These are phyloP conservation scores for Triglochin maritima DNA, from an alignment of 106 monocot species.

Conservation along the genomic window DNA sequence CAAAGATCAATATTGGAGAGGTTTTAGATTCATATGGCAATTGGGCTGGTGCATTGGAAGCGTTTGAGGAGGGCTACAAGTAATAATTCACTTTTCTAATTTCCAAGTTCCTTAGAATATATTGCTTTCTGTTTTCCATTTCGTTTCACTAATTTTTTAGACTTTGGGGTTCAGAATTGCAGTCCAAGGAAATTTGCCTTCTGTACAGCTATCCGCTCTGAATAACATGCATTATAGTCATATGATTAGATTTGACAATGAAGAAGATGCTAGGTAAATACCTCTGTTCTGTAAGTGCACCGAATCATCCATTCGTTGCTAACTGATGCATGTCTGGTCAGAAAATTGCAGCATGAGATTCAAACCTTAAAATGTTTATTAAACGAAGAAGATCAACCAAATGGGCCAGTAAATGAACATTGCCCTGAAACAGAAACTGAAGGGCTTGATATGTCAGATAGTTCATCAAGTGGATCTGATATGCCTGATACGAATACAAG, in stretches of 20 bases:
- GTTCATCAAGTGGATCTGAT: conserved; percentile 8
- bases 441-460: conserved; percentile 36
- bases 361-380: conserved; percentile 39
- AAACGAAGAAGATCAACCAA: conserved; percentile 23
- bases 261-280: conserved; percentile 73
- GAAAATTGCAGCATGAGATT: conserved; percentile 79
- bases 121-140: neutral
- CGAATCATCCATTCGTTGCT: conserved; percentile 4
- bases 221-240: conserved; percentile 98
- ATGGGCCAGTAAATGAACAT: conserved; percentile 31
- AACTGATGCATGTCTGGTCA: conserved; percentile 23
- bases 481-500: conserved; percentile 12
- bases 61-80: conserved; percentile 95
- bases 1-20: conserved; percentile 88
- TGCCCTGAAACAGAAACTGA: conserved; percentile 95
- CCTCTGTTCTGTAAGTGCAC: neutral
- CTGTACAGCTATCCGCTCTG: conserved; percentile 62
- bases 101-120: neutral
- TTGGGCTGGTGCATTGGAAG: conserved; percentile 73
- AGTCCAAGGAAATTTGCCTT: conserved; percentile 47
- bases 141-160: neutral
- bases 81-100: conserved; percentile 5
- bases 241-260: conserved; percentile 96
- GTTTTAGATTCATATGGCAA: conserved; percentile 87
- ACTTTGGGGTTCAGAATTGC: conserved; percentile 46